phyloP scores from a whole-genome alignment of 2,329 filamentous ascomycete species.

The Penicillium fuscoglaucum region DNA sequence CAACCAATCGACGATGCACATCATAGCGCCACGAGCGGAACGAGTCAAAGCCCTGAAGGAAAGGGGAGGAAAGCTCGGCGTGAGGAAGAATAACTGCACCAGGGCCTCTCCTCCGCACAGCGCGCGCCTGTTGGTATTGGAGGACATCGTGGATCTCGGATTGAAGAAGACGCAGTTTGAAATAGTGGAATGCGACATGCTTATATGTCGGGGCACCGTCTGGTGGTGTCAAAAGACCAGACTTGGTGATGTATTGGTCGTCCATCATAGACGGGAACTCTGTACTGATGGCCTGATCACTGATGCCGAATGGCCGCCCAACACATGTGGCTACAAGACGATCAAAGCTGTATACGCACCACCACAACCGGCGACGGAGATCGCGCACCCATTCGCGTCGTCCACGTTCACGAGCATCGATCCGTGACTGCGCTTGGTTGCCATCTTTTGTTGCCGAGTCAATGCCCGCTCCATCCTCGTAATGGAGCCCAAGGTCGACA shows the following conservation, averaged over 20 bases:
- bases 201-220: slow-evolving; percentile 80
- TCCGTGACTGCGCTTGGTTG: slow-evolving; percentile 34
- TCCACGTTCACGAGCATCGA: slow-evolving; percentile 60
- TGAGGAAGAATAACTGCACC: slow-evolving; percentile 71
- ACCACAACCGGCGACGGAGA: slow-evolving; percentile 84
- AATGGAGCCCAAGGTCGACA: slow-evolving; percentile 87
- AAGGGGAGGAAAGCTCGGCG: slow-evolving; percentile 77
- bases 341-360: slow-evolving; percentile 95
- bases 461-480: slow-evolving; percentile 77
- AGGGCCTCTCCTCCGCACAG: slow-evolving; percentile 66
- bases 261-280: slow-evolving; percentile 89
- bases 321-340: slow-evolving; percentile 94
- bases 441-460: slow-evolving; percentile 48
- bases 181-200: slow-evolving; percentile 86
- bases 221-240: slow-evolving; percentile 66
- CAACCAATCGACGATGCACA: slow-evolving; percentile 76
- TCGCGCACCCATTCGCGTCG: slow-evolving; percentile 83
- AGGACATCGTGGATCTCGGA: slow-evolving; percentile 94
- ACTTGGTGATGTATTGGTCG: slow-evolving; percentile 80
- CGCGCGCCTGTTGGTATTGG: slow-evolving; percentile 85
- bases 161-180: slow-evolving; percentile 81
- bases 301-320: slow-evolving; percentile 87
- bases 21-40: slow-evolving; percentile 87
- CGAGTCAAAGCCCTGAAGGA: slow-evolving; percentile 77
- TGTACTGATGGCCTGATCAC: slow-evolving; percentile 94